Base-by-base conservation (phyloP, 139 green algal genomes). In the Tetradesmus obliquus region DNA sequence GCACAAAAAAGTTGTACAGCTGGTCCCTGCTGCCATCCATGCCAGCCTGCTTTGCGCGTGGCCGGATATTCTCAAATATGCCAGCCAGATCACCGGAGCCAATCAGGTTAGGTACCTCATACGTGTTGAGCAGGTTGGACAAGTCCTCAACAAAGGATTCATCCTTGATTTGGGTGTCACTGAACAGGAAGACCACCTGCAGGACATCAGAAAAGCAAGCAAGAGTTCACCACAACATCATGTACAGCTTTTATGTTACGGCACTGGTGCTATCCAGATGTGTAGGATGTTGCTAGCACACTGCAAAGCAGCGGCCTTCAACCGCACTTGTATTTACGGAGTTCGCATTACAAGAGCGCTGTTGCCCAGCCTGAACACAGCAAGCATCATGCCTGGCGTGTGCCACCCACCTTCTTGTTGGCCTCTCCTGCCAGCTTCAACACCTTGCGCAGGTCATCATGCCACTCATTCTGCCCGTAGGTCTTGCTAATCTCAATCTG, bases 71-170 rank as follows among this genome's bases (percentile, higher is more conserved):
- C 87, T 97, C 95, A 86, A 93, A 95, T 71, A 97, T 96, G 19
- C 90, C 66, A 5, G 93, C 94, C 86, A 96, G 91, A 88, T 96
- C 95, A 32, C 74, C 83, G 24, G 93, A 62, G 24, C 92, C 88
- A 79, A 97, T 93, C 87, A 98, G 94, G 95, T 98, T 98, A 74
- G 96, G 96, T 54, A 98, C 96, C 93, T 97, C 96, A 81, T 93
- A 94, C 3, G 95, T 97, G 92, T 98, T 98, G 86, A 98, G 96
- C 82, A 98, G 91, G 94, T 98, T 98, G 74, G 94, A 96, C 74
- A 98, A 92, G 93, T 98, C 96, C 92, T 98, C 96, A 74, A 98
- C 91, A 55, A 97, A 97, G 1, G 82, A 91, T 92, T 98, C 96
- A 32, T 93, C 32, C 92, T 97, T 96, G 87, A 98, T 96, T 93